Conservation (phyloP, 1,284 basidiomycete species). For the Ustilago bromivora region DNA sequence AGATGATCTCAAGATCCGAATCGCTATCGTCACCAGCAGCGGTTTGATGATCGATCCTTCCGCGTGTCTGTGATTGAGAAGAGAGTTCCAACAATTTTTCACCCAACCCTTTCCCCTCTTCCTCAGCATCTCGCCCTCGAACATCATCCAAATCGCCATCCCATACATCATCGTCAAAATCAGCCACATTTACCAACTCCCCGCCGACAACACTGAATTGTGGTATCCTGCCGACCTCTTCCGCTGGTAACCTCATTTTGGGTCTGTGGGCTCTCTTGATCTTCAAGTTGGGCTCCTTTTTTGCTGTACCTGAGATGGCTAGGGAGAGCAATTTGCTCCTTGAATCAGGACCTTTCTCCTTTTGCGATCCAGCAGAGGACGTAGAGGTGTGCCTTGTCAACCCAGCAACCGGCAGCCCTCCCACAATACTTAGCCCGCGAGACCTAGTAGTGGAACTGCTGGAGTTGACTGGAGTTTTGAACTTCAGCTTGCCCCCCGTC, state of each 20-base stretch:
- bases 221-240: constrained; percentile 8
- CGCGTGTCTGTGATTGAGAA: background rate
- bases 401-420: constrained; percentile 15
- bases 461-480: constrained; percentile 9
- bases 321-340: constrained; percentile 32
- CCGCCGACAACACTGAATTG: constrained; percentile 30
- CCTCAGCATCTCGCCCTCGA: background rate
- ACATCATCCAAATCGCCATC: constrained; percentile 25
- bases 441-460: constrained; percentile 2
- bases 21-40: constrained; percentile 14
- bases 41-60: background rate
- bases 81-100: constrained; percentile 13
- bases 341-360: constrained; percentile 13
- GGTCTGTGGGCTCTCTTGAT: constrained; percentile 35
- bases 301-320: background rate
- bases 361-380: background rate
- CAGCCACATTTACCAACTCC: constrained; percentile 32
- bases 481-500: constrained; percentile 18
- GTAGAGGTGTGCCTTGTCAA: constrained; percentile 12
- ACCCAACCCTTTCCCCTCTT: background rate
- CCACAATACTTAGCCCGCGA: background rate
- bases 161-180: constrained; percentile 36
- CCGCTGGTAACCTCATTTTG: constrained; percentile 26
- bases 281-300: constrained; percentile 19
- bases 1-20: constrained; percentile 45